Evolutionary conservation across 768 basidiomycete genomes (phyloP).

Genomic region (Mycena galopus): DNA sequence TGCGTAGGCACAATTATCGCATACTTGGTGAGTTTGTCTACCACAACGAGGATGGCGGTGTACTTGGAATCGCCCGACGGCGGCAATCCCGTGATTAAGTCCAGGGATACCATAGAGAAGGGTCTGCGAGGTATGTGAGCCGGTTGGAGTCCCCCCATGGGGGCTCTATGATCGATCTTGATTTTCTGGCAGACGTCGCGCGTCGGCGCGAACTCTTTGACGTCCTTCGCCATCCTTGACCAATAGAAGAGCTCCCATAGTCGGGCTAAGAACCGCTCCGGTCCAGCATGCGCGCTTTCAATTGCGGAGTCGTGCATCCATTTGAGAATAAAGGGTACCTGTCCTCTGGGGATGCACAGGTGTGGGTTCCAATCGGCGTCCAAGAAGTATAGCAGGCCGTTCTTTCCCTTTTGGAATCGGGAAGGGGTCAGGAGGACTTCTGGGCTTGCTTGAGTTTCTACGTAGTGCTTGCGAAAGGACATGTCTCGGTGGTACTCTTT

Average conservation of each 20-base stretch:
- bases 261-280: not conserved
- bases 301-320: not conserved
- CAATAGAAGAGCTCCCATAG: slow-evolving; percentile 12
- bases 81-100: slow-evolving; percentile 1
- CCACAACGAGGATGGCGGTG: slow-evolving; percentile 42
- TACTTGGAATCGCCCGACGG: slow-evolving; percentile 36
- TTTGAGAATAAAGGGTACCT: slow-evolving; percentile 21
- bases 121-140: not conserved
- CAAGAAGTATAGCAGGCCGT: slow-evolving; percentile 24
- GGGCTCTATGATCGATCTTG: not conserved
- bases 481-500: not conserved
- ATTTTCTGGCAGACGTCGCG: slow-evolving; percentile 21
- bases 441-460: not conserved
- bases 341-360: slow-evolving; percentile 23
- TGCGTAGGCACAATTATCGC: slow-evolving; percentile 48
- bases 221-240: not conserved
- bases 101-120: not conserved
- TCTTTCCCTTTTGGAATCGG: slow-evolving; percentile 2
- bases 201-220: not conserved
- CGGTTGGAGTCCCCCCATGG: slow-evolving; percentile 4
- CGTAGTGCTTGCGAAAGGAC: too few relatives aligned
- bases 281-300: too few relatives aligned
- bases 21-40: slow-evolving; percentile 50
- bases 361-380: slow-evolving; percentile 14
- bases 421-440: slow-evolving; percentile 10